These are phyloP conservation scores for Inga oerstediana DNA, from an alignment of 306 rosid genomes.

Conservation along the genomic window DNA sequence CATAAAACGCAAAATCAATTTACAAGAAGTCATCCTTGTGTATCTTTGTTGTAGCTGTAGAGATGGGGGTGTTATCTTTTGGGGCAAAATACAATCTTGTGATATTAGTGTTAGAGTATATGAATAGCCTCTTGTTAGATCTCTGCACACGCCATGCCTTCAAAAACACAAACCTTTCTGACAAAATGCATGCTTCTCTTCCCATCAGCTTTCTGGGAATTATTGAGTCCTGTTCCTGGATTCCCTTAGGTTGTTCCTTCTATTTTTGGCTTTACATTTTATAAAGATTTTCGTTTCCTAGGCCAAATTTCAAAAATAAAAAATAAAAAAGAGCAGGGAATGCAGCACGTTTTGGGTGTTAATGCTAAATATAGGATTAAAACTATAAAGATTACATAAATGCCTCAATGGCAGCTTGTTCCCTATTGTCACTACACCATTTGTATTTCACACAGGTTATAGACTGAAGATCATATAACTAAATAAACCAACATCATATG, in stretches of 20 bases:
- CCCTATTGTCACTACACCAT: neutral
- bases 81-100: no score
- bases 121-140: no score
- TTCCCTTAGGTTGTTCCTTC: neutral
- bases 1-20: no score
- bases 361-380: neutral
- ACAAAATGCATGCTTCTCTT: no score
- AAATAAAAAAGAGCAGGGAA: neutral
- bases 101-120: no score
- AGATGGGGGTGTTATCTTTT: no score
- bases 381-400: neutral
- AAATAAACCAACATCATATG: constrained; percentile 32
- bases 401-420: neutral
- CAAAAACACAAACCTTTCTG: no score
- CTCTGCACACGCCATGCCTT: no score
- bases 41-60: no score
- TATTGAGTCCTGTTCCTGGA: neutral
- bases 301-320: neutral
- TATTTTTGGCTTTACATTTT: neutral
- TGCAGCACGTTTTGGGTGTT: neutral
- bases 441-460: neutral
- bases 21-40: no score
- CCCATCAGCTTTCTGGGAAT: no score
- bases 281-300: neutral
- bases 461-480: constrained; percentile 2